Conservation (phyloP, 208 protist species). For the Tritrichomonas foetus region DNA sequence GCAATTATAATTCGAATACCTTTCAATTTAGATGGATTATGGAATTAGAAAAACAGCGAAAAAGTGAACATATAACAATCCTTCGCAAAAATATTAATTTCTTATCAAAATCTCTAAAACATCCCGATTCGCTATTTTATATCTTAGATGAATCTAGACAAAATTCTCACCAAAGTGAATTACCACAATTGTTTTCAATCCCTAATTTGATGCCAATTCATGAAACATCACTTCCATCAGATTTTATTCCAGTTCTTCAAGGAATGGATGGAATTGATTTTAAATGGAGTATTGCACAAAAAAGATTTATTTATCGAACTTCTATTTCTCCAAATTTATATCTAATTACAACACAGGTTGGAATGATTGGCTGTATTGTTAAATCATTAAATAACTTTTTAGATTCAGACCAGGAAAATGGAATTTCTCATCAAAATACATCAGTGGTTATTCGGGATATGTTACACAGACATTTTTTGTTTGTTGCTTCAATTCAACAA, state of each 20-base stretch:
- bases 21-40: not conserved
- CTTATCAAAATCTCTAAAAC: not conserved
- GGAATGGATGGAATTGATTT: not conserved
- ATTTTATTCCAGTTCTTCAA: constrained; percentile 6
- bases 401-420: not conserved
- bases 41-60: not conserved
- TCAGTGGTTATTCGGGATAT: not conserved
- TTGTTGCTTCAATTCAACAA: not conserved
- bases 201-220: not conserved
- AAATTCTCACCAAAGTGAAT: not conserved
- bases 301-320: not conserved
- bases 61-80: not conserved
- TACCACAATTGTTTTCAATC: not conserved
- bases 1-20: not conserved
- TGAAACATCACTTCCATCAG: not conserved
- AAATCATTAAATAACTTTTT: not conserved
- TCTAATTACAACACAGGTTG: not conserved
- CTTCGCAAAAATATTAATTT: not conserved
- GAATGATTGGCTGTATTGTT: not conserved
- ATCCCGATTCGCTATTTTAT: not conserved
- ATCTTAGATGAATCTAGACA: not conserved
- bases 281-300: not conserved
- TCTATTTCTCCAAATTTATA: not conserved
- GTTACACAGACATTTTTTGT: not conserved
- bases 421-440: not conserved